Evolutionary conservation across 1,139 yeast genomes (phyloP).

Genomic region (Zygoascus hellenicus): DNA sequence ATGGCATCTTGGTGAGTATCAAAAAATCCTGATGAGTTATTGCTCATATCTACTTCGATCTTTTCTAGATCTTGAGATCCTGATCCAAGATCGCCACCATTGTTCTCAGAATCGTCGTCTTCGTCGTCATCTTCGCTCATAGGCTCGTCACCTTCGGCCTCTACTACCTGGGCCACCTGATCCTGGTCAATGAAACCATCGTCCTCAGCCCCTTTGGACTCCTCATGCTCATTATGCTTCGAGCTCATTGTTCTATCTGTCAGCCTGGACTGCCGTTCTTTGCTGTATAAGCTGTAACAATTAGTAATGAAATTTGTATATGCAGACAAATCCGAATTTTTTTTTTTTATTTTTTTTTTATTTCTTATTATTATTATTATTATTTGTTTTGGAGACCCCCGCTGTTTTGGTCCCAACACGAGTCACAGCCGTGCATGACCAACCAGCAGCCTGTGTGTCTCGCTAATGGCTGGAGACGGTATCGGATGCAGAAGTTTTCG

Average conservation of each 20-base stretch:
- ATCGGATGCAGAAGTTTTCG: too few relatives aligned
- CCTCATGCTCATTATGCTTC: not conserved
- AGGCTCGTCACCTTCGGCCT: constrained; percentile 13
- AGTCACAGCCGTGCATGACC: too few relatives aligned
- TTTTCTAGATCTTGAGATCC: not conserved
- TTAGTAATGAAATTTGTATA: too few relatives aligned
- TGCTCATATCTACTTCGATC: constrained; percentile 69
- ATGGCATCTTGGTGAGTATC: constrained; percentile 91
- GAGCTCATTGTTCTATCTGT: not conserved
- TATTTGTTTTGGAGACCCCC: too few relatives aligned
- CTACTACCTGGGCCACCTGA: constrained; percentile 8
- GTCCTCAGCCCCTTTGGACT: not conserved
- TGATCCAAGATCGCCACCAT: not conserved
- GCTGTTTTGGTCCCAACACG: too few relatives aligned
- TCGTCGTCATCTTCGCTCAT: constrained; percentile 18
- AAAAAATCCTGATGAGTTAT: constrained; percentile 84
- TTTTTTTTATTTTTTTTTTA: too few relatives aligned
- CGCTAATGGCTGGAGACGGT: too few relatives aligned
- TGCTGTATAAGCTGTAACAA: too few relatives aligned
- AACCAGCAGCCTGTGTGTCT: too few relatives aligned
- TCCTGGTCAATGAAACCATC: constrained; percentile 7
- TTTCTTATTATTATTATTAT: too few relatives aligned
- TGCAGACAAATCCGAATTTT: too few relatives aligned
- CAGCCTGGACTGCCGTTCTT: too few relatives aligned
- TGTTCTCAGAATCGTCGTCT: not conserved